A percentile compares a stretch with the other conserved stretches of the same genome.
Evolutionary conservation across 768 basidiomycete species (phyloP).

Genomic region (Lentinula sp.): DNA sequence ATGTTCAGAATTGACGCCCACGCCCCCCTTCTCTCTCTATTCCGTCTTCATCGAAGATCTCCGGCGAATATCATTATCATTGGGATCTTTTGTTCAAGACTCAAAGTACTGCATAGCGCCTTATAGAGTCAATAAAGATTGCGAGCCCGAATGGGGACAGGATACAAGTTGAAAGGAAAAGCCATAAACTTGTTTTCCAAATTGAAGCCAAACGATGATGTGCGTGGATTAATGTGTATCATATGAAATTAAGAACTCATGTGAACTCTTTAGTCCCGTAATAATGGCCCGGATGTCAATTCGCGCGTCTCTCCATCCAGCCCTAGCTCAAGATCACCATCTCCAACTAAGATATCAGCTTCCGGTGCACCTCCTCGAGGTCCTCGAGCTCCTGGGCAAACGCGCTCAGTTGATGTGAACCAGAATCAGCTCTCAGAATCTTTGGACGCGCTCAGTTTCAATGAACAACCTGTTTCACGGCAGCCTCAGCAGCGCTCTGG

Average conservation of each 20-base stretch:
- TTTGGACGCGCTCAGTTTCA: slow-evolving; percentile 26
- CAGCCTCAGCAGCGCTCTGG: not conserved
- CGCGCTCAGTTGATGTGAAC: not conserved
- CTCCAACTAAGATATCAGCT: slow-evolving; percentile 1
- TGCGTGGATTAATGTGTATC: not conserved
- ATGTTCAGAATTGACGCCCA: no score
- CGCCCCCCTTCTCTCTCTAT: no score
- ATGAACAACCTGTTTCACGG: slow-evolving; percentile 11
- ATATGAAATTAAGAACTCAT: not conserved
- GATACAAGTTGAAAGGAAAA: slow-evolving; percentile 9
- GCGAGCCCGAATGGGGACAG: slow-evolving; percentile 1
- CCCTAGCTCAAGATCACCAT: not conserved
- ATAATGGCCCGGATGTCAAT: slow-evolving; percentile 1
- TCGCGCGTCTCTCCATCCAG: not conserved
- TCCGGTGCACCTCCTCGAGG: slow-evolving; percentile 1
- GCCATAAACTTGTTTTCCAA: slow-evolving; percentile 7
- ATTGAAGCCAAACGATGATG: slow-evolving; percentile 4
- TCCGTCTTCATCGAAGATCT: no score
- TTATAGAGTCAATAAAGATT: not conserved
- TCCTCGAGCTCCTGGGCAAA: not conserved
- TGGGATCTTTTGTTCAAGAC: no score
- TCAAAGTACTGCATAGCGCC: no score
- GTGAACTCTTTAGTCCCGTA: not conserved
- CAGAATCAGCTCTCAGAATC: slow-evolving; percentile 18
- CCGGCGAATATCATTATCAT: no score